phyloP scores from a whole-genome alignment of 495 filamentous ascomycete genomes.

The Melanomma pulvis-pyrius region DNA sequence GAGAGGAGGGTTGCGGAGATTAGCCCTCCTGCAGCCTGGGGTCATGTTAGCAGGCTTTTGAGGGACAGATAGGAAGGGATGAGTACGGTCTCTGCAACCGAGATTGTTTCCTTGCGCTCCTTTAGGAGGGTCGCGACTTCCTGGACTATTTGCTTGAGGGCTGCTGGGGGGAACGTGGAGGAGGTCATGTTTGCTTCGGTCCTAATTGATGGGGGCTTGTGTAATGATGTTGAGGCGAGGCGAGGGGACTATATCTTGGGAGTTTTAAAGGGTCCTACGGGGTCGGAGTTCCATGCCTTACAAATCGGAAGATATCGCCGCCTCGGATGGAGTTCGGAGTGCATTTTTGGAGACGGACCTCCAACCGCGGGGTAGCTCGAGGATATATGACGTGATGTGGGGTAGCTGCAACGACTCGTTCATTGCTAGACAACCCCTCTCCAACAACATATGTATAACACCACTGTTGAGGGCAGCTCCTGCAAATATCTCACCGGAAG shows the following conservation, averaged over 20 bases:
- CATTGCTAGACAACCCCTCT: neutral
- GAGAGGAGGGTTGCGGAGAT: conserved; percentile 60
- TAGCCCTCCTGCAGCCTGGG: conserved; percentile 63
- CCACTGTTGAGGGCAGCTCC: no score
- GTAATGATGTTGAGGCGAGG: neutral
- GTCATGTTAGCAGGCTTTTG: neutral
- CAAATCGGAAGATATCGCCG: conserved; percentile 3
- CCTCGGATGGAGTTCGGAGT: neutral
- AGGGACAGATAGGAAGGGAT: neutral
- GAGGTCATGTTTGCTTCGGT: conserved; percentile 13
- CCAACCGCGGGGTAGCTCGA: conserved; percentile 6
- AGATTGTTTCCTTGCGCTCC: conserved; percentile 56
- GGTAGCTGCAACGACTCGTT: no score
- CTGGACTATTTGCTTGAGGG: conserved; percentile 52
- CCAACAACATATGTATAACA: neutral
- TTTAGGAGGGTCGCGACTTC: conserved; percentile 58
- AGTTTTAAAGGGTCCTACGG: neutral
- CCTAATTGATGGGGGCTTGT: neutral
- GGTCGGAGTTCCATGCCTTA: neutral
- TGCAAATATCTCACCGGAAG: no score
- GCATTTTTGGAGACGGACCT: neutral
- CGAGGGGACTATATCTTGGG: neutral
- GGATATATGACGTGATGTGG: conserved; percentile 12
- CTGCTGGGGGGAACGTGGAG: conserved; percentile 51
- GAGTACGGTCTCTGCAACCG: conserved; percentile 62